These are phyloP conservation scores for Keithomyces neogunnii DNA, from an alignment of 2,329 filamentous ascomycete genomes.

Conservation along the genomic window DNA sequence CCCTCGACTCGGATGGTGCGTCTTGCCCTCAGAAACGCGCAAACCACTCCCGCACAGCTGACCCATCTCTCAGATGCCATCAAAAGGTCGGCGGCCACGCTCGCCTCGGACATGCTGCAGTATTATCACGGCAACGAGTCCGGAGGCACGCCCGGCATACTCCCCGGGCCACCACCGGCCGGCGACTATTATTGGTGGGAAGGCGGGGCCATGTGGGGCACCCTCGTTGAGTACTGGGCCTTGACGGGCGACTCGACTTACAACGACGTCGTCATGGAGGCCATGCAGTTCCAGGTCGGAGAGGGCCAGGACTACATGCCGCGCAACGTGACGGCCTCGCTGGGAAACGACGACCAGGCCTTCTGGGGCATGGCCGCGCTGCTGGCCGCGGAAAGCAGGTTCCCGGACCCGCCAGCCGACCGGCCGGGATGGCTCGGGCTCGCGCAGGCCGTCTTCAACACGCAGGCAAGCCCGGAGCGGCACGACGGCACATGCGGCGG, in stretches of 20 bases:
- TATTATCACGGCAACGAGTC: slow-evolving; percentile 7
- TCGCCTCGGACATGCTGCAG: slow-evolving; percentile 7
- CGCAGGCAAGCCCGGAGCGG: slow-evolving; percentile 49
- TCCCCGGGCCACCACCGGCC: slow-evolving; percentile 40
- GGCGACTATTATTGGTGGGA: slow-evolving; percentile 67
- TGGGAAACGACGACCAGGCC: slow-evolving; percentile 62
- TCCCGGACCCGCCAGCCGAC: slow-evolving; percentile 46
- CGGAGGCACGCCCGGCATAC: slow-evolving; percentile 5
- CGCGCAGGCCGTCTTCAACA: slow-evolving; percentile 61
- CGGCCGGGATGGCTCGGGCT: slow-evolving; percentile 54
- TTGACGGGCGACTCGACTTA: slow-evolving; percentile 56
- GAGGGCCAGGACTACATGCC: slow-evolving; percentile 50
- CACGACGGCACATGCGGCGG: slow-evolving; percentile 56
- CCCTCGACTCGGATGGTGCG: slow-evolving; percentile 1
- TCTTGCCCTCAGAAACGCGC: not conserved
- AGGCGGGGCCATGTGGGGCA: slow-evolving; percentile 58
- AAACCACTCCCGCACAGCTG: not conserved
- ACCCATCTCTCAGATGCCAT: slow-evolving; percentile 4
- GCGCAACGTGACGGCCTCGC: slow-evolving; percentile 44
- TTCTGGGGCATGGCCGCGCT: slow-evolving; percentile 64
- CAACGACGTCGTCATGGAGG: slow-evolving; percentile 48
- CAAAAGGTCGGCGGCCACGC: slow-evolving; percentile 4
- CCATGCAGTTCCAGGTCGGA: slow-evolving; percentile 49
- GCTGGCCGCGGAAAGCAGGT: slow-evolving; percentile 55
- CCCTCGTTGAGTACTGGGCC: slow-evolving; percentile 61